Conservation (phyloP, 345 rosid species). For the Durio zibethinus region DNA sequence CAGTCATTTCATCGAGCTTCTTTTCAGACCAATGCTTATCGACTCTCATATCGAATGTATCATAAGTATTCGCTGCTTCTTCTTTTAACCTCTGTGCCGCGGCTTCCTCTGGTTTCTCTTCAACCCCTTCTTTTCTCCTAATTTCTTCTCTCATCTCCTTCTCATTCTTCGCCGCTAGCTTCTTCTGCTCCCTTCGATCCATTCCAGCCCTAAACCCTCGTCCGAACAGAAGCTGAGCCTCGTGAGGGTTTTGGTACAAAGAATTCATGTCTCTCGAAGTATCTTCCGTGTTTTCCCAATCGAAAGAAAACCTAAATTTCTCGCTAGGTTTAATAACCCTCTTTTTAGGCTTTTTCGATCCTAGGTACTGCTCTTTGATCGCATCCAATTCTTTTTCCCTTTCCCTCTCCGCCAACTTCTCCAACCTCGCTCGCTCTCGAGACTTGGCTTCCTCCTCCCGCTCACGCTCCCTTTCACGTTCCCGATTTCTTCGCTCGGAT, state of each 20-base stretch:
- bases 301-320: conserved; percentile 91
- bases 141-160: conserved; percentile 85
- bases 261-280: conserved; percentile 84
- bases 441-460: conserved; percentile 61
- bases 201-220: conserved; percentile 93
- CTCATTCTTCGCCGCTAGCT: conserved; percentile 86
- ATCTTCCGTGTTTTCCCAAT: conserved; percentile 94
- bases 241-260: conserved; percentile 89
- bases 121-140: conserved; percentile 68
- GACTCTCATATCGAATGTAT: conserved; percentile 87
- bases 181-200: conserved; percentile 97
- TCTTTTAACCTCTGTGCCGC: conserved; percentile 69
- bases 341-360: conserved; percentile 93
- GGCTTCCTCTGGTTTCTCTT: conserved; percentile 87
- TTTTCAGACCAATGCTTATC: conserved; percentile 93
- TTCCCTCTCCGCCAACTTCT: conserved; percentile 74
- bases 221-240: conserved; percentile 87
- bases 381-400: conserved; percentile 77
- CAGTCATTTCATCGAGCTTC: conserved; percentile 90
- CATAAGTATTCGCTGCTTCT: conserved; percentile 86
- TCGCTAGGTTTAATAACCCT: conserved; percentile 88
- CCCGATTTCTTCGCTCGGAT: conserved; percentile 47
- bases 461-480: conserved; percentile 64
- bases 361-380: conserved; percentile 85
- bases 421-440: conserved; percentile 62